Evolutionary conservation across 2,329 filamentous ascomycete genomes (phyloP).

Genomic region (Pestalotiopsis sp.): DNA sequence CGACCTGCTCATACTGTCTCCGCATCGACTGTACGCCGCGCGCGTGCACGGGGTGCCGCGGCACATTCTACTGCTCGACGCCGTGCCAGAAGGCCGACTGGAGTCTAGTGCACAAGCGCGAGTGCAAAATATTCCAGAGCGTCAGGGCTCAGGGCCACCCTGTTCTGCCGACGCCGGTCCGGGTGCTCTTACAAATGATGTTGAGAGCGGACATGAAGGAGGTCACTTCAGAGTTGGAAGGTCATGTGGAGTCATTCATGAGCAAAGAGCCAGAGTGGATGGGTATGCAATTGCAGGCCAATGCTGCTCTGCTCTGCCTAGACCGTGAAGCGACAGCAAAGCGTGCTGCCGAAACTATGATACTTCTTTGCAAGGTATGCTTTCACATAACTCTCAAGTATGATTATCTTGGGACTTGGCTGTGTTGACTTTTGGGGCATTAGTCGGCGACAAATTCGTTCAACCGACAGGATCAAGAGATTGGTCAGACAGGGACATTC

Average conservation of each 20-base stretch:
- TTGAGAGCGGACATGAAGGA: conserved; percentile 37
- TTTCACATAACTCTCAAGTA: too few species aligned
- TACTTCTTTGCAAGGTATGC: conserved; percentile 28
- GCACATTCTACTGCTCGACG: conserved; percentile 56
- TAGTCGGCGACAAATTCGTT: conserved; percentile 63
- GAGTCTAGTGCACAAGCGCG: conserved; percentile 52
- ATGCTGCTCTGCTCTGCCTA: conserved; percentile 51
- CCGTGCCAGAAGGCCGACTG: conserved; percentile 59
- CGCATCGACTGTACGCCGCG: conserved; percentile 21
- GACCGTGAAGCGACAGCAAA: conserved; percentile 38
- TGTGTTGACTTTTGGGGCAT: too few species aligned
- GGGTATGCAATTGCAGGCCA: conserved; percentile 52
- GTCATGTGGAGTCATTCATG: conserved; percentile 44
- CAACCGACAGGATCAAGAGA: conserved; percentile 55
- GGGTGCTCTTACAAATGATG: conserved; percentile 56
- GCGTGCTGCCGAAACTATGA: conserved; percentile 42
- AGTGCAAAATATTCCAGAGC: conserved; percentile 52
- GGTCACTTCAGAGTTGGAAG: conserved; percentile 45
- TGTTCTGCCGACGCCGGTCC: conserved; percentile 55
- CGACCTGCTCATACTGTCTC: conserved; percentile 55
- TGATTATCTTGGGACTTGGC: too few species aligned
- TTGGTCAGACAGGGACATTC: conserved; percentile 56
- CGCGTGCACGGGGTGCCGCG: conserved; percentile 57
- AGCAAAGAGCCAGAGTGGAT: conserved; percentile 35
- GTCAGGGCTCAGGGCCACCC: conserved; percentile 38